Percentiles rank a stretch among this genome's conserved stretches.
phyloP scores from a whole-genome alignment of 257 asterid genomes.

The Echites panduratus region DNA sequence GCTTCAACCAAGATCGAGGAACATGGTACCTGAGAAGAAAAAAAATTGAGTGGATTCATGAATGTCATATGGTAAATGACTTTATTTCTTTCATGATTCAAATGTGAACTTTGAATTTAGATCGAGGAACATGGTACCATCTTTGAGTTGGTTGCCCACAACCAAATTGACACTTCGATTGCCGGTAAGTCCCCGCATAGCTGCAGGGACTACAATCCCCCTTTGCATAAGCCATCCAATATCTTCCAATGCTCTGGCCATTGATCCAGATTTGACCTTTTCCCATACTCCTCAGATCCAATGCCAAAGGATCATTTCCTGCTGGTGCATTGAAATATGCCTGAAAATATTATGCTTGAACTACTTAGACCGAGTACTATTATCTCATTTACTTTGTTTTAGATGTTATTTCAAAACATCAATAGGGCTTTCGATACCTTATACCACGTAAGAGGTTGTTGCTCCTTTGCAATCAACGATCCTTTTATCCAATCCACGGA shows the following conservation, averaged over 20 bases:
- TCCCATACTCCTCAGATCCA: conserved; percentile 84
- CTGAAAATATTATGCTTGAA: conserved; percentile 27
- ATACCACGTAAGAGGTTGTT: conserved; percentile 82
- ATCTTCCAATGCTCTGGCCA: conserved; percentile 85
- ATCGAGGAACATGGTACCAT: conserved; percentile 50
- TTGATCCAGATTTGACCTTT: conserved; percentile 91
- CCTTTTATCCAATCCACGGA: conserved; percentile 56
- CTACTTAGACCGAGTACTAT: not conserved
- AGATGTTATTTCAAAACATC: not conserved
- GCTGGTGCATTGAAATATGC: conserved; percentile 69
- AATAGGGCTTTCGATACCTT: conserved; percentile 42
- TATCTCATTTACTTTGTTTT: no score
- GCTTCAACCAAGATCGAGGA: conserved; percentile 88
- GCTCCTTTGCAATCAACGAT: conserved; percentile 37
- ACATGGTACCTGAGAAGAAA: conserved; percentile 86
- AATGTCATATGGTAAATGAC: no score
- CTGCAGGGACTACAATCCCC: conserved; percentile 65
- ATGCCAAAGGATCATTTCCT: conserved; percentile 68
- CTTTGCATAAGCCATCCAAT: conserved; percentile 70
- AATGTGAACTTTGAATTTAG: not conserved
- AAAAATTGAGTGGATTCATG: not conserved
- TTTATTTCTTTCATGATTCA: conserved; percentile 4
- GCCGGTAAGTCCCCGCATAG: conserved; percentile 64
- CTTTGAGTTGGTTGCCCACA: conserved; percentile 94
- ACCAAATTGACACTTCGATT: conserved; percentile 69